Evolutionary conservation across 768 basidiomycete genomes (phyloP), one percentile per base, ranked within the genome.

Genomic region (Boletus tylopilopsis): DNA sequence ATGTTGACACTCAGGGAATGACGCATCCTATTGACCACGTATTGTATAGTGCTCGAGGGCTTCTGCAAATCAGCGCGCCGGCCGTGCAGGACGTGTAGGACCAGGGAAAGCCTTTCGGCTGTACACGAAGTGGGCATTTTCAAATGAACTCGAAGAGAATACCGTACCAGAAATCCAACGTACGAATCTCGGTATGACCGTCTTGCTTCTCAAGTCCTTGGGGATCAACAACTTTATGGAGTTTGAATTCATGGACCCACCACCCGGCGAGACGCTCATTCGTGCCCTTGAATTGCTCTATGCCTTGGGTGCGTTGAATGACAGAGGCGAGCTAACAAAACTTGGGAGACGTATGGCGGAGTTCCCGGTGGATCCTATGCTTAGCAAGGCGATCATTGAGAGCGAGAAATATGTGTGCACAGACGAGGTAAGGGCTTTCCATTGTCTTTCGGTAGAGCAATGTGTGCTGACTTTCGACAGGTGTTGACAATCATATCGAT

Each of bases 151-250:
- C 36, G 92, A 97, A 62, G 90, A 92, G 58, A 95, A 96, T 66
- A 98, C 96, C 1, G 87, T 98, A 1, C 96, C 96, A 19, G 96
- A 99, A 69, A 99, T 99, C 48, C 96, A 98, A 63, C 84, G 96
- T n/a, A 97, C 96, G 18, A 99, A 98, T 64, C 74, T 99, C 42
- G 94, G 89, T 43, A 93, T 88, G 83, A 94, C 94, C 12, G 94
- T 99, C 5, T 76, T 99, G 16, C 71, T 98, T 58, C 81, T 99
- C 51, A 99, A 99, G 68, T 95, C 92, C 0, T 75, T 99, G 34
- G 96, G 96, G 23, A 98, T 99, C 75, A 99, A 99, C 66, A 92
- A 99, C 69, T 81, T 98, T 23, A 90, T 99, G 58, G 91, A 91
- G 18, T 99, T 99, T 64, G 96, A 99, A 71, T 99, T 99, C 68